Conservation (phyloP, 2,329 filamentous ascomycete genomes). For the Trichoderma atrobrunneum region DNA sequence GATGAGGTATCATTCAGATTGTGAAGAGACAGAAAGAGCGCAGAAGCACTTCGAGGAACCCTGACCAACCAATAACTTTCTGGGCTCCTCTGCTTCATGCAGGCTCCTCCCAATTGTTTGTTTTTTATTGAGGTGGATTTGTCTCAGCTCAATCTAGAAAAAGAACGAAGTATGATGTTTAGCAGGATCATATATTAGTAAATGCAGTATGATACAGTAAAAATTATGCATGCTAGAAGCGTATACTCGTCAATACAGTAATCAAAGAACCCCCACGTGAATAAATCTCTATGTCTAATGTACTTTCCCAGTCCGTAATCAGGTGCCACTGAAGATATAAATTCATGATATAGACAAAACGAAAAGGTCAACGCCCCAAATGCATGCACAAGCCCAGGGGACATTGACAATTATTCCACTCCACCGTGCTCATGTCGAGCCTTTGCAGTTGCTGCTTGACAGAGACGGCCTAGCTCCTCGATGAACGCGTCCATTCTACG, state of each 20-base stretch:
- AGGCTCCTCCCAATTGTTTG: background rate
- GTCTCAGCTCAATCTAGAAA: background rate
- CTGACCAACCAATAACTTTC: background rate
- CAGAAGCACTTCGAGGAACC: background rate
- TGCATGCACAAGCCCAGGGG: background rate
- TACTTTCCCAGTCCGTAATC: background rate
- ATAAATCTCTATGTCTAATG: background rate
- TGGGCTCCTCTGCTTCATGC: background rate
- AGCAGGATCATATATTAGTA: background rate
- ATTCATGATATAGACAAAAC: background rate
- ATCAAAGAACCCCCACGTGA: background rate
- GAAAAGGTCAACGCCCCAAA: background rate
- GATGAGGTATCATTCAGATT: background rate
- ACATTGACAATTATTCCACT: background rate
- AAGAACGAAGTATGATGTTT: background rate
- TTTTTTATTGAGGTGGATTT: background rate
- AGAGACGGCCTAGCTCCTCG: constrained; percentile 42
- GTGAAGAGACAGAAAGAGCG: background rate
- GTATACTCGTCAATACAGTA: background rate
- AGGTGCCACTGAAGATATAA: background rate
- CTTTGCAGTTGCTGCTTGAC: constrained; percentile 34
- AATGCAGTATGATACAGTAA: background rate
- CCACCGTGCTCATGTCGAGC: background rate
- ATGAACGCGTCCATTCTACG: constrained; percentile 43
- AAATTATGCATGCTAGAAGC: background rate